Base-by-base conservation (phyloP, 768 basidiomycete species). In the Rhodotorula graminis region DNA sequence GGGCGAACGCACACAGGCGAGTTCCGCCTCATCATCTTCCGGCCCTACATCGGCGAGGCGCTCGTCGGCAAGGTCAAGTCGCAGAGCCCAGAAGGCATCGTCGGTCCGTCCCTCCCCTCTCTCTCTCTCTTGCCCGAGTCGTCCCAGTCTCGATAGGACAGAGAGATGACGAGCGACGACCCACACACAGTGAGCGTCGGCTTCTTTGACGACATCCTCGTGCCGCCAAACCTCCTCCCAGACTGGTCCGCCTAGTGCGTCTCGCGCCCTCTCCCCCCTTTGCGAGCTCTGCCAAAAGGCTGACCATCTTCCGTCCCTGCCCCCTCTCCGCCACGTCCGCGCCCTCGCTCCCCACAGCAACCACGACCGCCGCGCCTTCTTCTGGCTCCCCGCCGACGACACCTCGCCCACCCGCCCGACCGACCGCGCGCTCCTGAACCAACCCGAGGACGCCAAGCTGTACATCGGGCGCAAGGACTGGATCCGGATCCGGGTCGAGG, bases 151-250 rank as follows among this genome's bases (percentile, higher is more conserved):
- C n/a, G n/a, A n/a, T n/a, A n/a, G n/a, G n/a, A n/a, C n/a, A n/a
- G n/a, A n/a, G n/a, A n/a, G n/a, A n/a, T n/a, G n/a, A n/a, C n/a
- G n/a, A n/a, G n/a, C n/a, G n/a, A n/a, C n/a, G n/a, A n/a, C n/a
- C n/a, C n/a, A n/a, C 27, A 18, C 50, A 1, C 65, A 78, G 77
- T 75, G 14, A 62, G 72, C 2, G 53, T 96, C 27, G 90, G 89
- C 29, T 97, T 98, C 84, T 98, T 98, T 78, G 91, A 93, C 81
- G 93, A 97, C 77, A 88, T 97, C 33, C 91, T 92, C 79, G 86
- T 97, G 59, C 91, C 93, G 0, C 82, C 86, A 0, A 83, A 86
- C 7, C 88, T 91, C 69, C 86, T 97, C 11, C 93, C 94, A 3
- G 87, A 89, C 77, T 89, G 92, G 40, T 79, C 79, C 25, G 72